phyloP scores from a whole-genome alignment of 768 basidiomycete species.

The Lyophyllum decastes region DNA sequence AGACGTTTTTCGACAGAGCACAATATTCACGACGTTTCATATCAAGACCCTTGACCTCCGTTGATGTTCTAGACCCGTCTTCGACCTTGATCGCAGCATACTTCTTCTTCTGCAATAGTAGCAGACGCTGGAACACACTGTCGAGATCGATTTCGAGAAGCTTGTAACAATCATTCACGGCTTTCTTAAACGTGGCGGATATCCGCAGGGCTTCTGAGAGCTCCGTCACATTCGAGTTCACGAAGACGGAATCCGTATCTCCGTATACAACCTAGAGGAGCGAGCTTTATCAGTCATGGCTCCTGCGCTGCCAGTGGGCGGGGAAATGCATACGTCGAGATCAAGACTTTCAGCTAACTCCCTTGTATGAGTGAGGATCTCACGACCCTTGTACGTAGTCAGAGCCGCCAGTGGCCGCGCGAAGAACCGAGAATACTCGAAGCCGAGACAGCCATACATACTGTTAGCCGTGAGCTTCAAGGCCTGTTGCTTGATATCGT shows the following conservation, averaged over 20 bases:
- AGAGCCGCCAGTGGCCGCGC: constrained; percentile 96
- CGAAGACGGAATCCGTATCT: constrained; percentile 98
- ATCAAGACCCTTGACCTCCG: constrained; percentile 95
- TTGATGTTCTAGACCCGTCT: constrained; percentile 73
- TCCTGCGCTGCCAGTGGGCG: background rate
- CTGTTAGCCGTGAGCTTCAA: constrained; percentile 98
- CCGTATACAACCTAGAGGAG: constrained; percentile 90
- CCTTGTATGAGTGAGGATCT: constrained; percentile 91
- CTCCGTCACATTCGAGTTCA: constrained; percentile 92
- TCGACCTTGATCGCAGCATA: constrained; percentile 97
- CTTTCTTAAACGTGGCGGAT: constrained; percentile 90
- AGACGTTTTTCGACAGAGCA: constrained; percentile 86
- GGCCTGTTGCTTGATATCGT: constrained; percentile 96
- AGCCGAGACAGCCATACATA: constrained; percentile 99
- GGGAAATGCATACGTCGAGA: constrained; percentile 75
- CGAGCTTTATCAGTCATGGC: background rate
- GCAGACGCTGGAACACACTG: constrained; percentile 86
- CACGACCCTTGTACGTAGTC: constrained; percentile 96
- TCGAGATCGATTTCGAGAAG: constrained; percentile 97
- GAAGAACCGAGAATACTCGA: constrained; percentile 95
- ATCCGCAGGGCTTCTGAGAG: constrained; percentile 89
- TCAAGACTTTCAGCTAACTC: constrained; percentile 89
- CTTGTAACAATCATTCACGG: constrained; percentile 93
- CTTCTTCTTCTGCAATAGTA: constrained; percentile 98
- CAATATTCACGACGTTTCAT: constrained; percentile 99